Evolutionary conservation across 1,284 basidiomycete species (phyloP), one percentile per base, ranked within the genome.

Genomic region (Clitocybe nebularis): DNA sequence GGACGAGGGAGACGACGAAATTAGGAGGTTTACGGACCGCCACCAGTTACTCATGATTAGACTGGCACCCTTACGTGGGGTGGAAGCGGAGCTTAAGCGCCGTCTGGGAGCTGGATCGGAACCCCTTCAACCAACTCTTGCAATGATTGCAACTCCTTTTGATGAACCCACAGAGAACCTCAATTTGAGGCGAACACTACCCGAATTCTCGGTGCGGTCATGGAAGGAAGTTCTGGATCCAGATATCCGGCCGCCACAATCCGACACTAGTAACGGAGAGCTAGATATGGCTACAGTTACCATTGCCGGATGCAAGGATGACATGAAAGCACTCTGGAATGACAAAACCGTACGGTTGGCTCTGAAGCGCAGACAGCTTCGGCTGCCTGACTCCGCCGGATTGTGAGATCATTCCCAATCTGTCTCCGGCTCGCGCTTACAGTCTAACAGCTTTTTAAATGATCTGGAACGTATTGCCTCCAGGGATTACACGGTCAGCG

Each of bases 301-400:
- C 3, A 66, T 82, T 21, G 66, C 72, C 16, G 65, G 66, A 2
- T 79, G 77, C 50, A 68, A 68, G 37, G 71, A 79, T 17, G 80
- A 81, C 47, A 77, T 83, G 66, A 68, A 73, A 41, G 54, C 69
- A 3, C 62, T 83, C 0, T 82, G 79, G 79, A 62, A 68, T 17
- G 79, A 83, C 55, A 62, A 62, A 14, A 58, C 66, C n/a, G 74
- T 81, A 3, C 65, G 69, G 46, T 52, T 53, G 5, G 69, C 75
- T 8, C 59, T 83, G 35, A 69, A 69, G 50, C 66, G 65, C 41
- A 63, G 71, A 11, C 64, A 62, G 34, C 55, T 79, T n/a, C 64
- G 69, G 28, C 53, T 80, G 34, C 72, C 72, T 34, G 77, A 81
- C 47, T 74, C 74, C 36, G 71, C 74, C 9, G 77, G 75, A 26